Evolutionary conservation across 2,329 filamentous ascomycete species (phyloP), one percentile per base, ranked within the genome.

Genomic region (Diaporthe nobilis): DNA sequence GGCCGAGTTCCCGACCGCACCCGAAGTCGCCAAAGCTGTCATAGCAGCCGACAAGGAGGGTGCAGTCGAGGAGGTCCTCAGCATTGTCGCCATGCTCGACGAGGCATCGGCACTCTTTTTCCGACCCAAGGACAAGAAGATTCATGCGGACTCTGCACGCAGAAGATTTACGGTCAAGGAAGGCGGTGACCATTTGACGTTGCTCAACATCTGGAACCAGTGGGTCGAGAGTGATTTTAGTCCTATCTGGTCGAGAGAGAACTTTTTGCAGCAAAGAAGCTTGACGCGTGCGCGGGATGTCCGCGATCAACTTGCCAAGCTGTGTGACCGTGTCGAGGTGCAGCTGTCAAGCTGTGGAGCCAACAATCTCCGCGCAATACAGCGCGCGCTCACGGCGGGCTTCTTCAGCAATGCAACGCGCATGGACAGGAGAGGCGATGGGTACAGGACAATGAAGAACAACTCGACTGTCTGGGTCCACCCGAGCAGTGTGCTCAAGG

Each of bases 111-210:
- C 95, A 0, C 90, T 99, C 7, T 99, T 98, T 87, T 98, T 97
- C 89, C 90, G 95, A 0, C 96, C 97, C 28, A 98, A 98, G 82
- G 96, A 99, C 85, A 98, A 98, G 88, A 98, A 98, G 83, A 93
- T 98, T 39, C 95, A 98, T 81, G 97, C 97, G 17, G 96, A 99
- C 83, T 95, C 94, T 77, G 97, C 97, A 0, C 92, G 95, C 20
- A 93, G 94, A 49, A 92, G 96, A 2, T 98, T 98, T 85, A 98
- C 95, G 0, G 88, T 96, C 82, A 95, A 95, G 80, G 95, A 97
- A 77, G 96, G 96, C 49, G 97, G 97, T 57, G 97, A 99, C 82
- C 94, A 98, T 80, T 83, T 97, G 7, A 95, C 95, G 0, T 90
- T 98, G 1, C 91, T 98, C 65, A 98, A 98, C 81, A 93, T 99